Base-by-base conservation (phyloP, 2,329 filamentous ascomycete genomes). In the Shiraia sp. region DNA sequence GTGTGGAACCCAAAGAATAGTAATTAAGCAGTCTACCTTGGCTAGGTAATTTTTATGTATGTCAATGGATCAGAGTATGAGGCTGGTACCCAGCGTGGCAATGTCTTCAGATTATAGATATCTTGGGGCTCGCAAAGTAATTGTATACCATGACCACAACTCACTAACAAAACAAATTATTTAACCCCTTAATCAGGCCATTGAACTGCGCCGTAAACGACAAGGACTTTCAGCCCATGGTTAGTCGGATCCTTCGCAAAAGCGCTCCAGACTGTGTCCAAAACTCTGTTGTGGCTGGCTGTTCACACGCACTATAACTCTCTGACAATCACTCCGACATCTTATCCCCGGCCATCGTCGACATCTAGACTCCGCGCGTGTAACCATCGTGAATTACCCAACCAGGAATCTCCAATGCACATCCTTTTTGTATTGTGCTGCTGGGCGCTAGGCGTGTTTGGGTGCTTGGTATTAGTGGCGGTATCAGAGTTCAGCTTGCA, bases 401-500 rank as follows among this genome's bases (percentile, higher is more conserved):
- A 47, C 32, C 16, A 36, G 16, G 29, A 13, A 33, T 25, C 29
- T 46, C 25, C 16, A 22, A 17, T 43, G 30, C 37, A 41, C 32
- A 33, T 13, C 10, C 9, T 28, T 41, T 26, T 34, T 31, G 35
- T 36, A 30, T 15, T 12, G 16, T 25, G 22, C 15, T 12, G 15
- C 16, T 24, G 13, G 15, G 16, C 34, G n/a, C 45, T 48, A 45
- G 35, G 38, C 31, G n/a, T 9, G 30, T 38, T 14, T 8, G 31
- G 38, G 35, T 12, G 31, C 15, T 31, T 28, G 17, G 29, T 9
- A 32, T 28, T 45, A 23, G 17, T 35, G 38, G 28, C 34, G 32
- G 35, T 40, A 40, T 51, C 32, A 38, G 37, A 45, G 39, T n/a
- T 32, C 22, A 36, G 44, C 40, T 36, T 23, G 34, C 27, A 38